These are phyloP conservation scores for Antrodiella citrinella DNA, from an alignment of 768 basidiomycete species.

Conservation along the genomic window DNA sequence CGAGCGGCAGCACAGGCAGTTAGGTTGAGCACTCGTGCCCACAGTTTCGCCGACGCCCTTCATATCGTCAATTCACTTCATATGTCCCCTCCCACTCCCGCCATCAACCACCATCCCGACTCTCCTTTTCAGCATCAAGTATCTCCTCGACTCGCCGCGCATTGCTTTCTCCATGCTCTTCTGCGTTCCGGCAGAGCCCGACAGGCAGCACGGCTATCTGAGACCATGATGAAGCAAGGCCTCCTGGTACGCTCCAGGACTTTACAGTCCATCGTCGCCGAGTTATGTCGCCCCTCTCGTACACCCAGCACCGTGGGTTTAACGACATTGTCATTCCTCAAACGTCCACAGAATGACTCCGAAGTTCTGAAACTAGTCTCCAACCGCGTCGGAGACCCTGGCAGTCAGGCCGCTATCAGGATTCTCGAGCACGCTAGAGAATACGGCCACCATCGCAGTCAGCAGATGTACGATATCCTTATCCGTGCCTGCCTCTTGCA, in stretches of 20 bases:
- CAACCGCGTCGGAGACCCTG: conserved; percentile 28
- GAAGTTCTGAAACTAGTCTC: conserved; percentile 23
- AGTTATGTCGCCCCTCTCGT: conserved; percentile 12
- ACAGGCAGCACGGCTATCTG: conserved; percentile 41
- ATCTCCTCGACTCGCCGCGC: conserved; percentile 53
- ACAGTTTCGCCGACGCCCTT: conserved; percentile 40
- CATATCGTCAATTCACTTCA: conserved; percentile 53
- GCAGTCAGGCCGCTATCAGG: conserved; percentile 42
- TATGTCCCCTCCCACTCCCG: conserved; percentile 25
- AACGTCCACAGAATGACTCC: conserved; percentile 12
- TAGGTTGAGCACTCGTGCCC: conserved; percentile 33
- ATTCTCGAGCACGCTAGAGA: conserved; percentile 47
- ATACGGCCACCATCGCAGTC: conserved; percentile 45
- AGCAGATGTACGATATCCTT: conserved; percentile 53
- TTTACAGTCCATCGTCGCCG: conserved; percentile 35
- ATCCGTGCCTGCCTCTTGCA: conserved; percentile 63
- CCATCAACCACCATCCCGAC: conserved; percentile 27
- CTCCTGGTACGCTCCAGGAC: conserved; percentile 42
- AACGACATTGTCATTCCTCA: conserved; percentile 13
- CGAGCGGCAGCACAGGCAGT: conserved; percentile 44
- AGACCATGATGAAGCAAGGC: conserved; percentile 46
- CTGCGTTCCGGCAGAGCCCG: conserved; percentile 41
- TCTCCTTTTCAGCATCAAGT: conserved; percentile 44
- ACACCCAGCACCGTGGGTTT: conserved; percentile 9
- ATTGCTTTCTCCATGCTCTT: conserved; percentile 57